A percentile compares a stretch with the other conserved stretches of the same genome.
Conservation (phyloP, 2,329 filamentous ascomycete species). For the Cordyceps fumosorosea region DNA sequence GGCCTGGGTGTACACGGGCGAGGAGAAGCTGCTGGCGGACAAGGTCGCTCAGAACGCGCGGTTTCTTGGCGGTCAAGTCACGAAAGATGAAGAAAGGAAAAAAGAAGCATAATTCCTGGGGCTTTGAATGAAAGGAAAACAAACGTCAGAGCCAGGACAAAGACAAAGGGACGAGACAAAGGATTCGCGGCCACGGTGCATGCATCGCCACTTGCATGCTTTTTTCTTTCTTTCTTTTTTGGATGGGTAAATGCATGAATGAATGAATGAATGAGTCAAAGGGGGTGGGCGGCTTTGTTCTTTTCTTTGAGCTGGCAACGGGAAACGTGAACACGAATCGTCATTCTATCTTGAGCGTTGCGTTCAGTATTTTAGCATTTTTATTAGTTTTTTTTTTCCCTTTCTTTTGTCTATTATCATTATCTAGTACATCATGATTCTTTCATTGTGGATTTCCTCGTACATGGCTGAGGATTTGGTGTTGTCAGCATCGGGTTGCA, state of each 20-base stretch:
- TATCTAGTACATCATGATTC: background rate
- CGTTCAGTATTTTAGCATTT: background rate
- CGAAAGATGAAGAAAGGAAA: background rate
- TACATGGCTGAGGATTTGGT: background rate
- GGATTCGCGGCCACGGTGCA: background rate
- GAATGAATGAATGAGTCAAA: background rate
- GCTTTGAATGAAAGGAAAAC: background rate
- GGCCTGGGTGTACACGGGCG: conserved; percentile 48
- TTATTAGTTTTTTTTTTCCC: background rate
- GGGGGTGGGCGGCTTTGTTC: conserved; percentile 3
- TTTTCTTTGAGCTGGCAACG: background rate
- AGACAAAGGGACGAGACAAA: conserved; percentile 3
- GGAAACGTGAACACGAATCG: background rate
- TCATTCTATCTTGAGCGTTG: background rate
- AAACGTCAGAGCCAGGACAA: background rate
- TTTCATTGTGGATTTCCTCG: background rate
- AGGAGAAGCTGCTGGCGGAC: conserved; percentile 36
- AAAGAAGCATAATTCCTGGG: background rate
- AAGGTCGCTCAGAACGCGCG: conserved; percentile 46
- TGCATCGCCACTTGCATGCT: conserved; percentile 9
- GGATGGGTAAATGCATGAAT: background rate
- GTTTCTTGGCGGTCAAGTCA: conserved; percentile 45
- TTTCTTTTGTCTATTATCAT: background rate
- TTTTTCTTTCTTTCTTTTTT: background rate
- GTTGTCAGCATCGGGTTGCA: background rate